These are phyloP conservation scores for Cladosporium oxysporum DNA, from an alignment of 2,329 filamentous ascomycete genomes.

Conservation along the genomic window DNA sequence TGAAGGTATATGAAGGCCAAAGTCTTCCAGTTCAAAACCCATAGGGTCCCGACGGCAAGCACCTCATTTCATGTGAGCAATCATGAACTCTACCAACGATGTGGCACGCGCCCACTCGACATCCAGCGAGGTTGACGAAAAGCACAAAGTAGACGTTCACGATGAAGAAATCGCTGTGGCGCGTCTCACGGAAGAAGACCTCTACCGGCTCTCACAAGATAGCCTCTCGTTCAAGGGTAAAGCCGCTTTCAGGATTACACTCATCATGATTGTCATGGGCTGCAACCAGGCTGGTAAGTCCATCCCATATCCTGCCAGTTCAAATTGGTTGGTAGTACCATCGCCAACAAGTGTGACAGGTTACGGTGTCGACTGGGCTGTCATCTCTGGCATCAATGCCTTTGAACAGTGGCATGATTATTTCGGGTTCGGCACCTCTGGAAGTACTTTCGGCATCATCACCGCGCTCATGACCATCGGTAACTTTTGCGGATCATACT, in stretches of 20 bases:
- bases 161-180: not conserved
- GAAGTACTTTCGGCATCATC: constrained; percentile 46
- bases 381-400: constrained; percentile 51
- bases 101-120: not conserved
- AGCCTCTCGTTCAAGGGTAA: not conserved
- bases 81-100: not conserved
- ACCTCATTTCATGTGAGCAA: not conserved
- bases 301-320: not conserved
- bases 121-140: not conserved
- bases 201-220: not conserved
- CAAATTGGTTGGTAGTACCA: too few relatives aligned
- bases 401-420: constrained; percentile 47
- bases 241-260: not conserved
- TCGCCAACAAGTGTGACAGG: not conserved
- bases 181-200: not conserved
- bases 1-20: not conserved
- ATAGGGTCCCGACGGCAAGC: not conserved
- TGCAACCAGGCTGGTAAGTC: not conserved
- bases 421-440: constrained; percentile 46
- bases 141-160: not conserved
- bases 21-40: not conserved
- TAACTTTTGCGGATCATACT: constrained; percentile 51
- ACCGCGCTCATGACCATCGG: constrained; percentile 53
- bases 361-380: constrained; percentile 53
- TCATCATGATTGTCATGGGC: not conserved